These are phyloP conservation scores for Clavariopsis aquatica DNA, from an alignment of 495 filamentous ascomycete genomes.

Conservation along the genomic window DNA sequence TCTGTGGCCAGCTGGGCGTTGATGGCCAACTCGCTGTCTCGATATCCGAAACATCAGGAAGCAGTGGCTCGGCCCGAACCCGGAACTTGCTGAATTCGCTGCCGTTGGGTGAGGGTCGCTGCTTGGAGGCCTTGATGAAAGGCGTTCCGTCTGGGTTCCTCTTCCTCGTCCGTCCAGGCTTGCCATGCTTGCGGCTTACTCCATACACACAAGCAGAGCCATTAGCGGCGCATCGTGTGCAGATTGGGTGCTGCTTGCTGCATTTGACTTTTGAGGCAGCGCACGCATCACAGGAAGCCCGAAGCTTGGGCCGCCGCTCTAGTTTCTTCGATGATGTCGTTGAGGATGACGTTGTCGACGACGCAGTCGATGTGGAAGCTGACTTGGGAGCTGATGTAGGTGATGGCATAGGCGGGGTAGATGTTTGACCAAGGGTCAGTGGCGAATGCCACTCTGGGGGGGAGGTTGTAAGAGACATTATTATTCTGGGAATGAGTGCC, in stretches of 20 bases:
- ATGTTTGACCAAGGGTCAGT: slow-evolving; percentile 2
- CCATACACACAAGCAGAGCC: slow-evolving; percentile 38
- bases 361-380: not conserved
- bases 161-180: slow-evolving; percentile 34
- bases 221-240: slow-evolving; percentile 36
- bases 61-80: slow-evolving; percentile 18
- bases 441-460: slow-evolving; percentile 13
- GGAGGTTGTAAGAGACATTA: slow-evolving; percentile 14
- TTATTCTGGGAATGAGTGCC: not conserved
- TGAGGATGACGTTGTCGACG: too few relatives aligned
- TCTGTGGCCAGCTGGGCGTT: slow-evolving; percentile 15
- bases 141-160: slow-evolving; percentile 28
- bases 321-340: slow-evolving; percentile 3
- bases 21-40: slow-evolving; percentile 18
- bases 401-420: not conserved
- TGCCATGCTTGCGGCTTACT: slow-evolving; percentile 40
- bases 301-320: slow-evolving; percentile 42
- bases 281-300: slow-evolving; percentile 42
- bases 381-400: slow-evolving; percentile 19
- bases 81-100: slow-evolving; percentile 29
- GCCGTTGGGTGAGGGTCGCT: slow-evolving; percentile 23
- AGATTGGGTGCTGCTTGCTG: slow-evolving; percentile 41
- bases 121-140: slow-evolving; percentile 29
- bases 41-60: slow-evolving; percentile 16
- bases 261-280: slow-evolving; percentile 44